Evolutionary conservation across 805 yeast genomes (phyloP), one percentile per base, ranked within the genome.

Genomic region (Spathaspora girioi): DNA sequence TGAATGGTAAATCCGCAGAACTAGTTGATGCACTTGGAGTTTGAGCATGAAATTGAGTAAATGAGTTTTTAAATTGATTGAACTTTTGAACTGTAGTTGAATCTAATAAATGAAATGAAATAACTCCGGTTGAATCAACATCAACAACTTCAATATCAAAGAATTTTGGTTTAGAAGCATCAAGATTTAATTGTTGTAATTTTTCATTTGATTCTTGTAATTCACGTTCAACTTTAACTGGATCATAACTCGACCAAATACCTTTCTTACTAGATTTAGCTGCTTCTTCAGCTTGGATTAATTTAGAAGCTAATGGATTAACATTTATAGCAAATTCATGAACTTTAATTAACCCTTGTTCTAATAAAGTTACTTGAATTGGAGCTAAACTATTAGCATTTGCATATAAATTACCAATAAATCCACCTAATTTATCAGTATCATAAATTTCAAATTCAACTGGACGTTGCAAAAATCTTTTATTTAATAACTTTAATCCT

Each of bases 391-490:
- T 71, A 44, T 73, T 74, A 1, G 81, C 76, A 12, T 78, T 79
- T 10, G 81, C 60, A 62, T 71, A 86, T 48, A 88, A 59, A 60
- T 83, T 81, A 45, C 96, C 94, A 61, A 88, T 81, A 61, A 90
- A 90, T 0, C 87, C 89, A 52, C 96, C 96, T 50, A 84, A 75
- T 62, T 83, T 87, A 64, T 90, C 97, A 48, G 80, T 79, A 51
- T 80, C 84, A 56, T 80, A 80, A 18, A 89, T 78, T 49, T 85
- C 86, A 56, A 89, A 71, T 56, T 80, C 83, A 43, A 89, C 88
- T 54, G 84, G 89, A 62, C 90, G 80, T 70, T 89, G 97, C 64
- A 82, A 73, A 48, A 79, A 75, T 54, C 79, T 78, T 54, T 76
- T 77, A 59, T 73, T 75, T 53, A 83, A 77, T 61, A 71, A 83